These are phyloP conservation scores for Phytophthora megakarya DNA, from an alignment of 352 stramenopile genomes.

Conservation along the genomic window DNA sequence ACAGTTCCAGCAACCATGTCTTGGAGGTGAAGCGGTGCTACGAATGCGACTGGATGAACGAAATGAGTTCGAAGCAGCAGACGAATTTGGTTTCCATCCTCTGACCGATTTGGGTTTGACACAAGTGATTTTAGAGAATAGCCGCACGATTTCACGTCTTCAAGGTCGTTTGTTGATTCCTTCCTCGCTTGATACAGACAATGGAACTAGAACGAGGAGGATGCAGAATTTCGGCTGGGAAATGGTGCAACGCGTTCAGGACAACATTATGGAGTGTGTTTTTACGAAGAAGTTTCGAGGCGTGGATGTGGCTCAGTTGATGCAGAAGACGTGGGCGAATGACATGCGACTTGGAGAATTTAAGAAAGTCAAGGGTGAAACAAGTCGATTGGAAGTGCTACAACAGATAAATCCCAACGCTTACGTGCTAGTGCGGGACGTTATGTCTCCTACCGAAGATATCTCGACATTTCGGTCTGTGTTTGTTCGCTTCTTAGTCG, in stretches of 20 bases:
- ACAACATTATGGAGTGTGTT: constrained; percentile 38
- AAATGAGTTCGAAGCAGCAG: constrained; percentile 28
- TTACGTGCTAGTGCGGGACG: constrained; percentile 43
- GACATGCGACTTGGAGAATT: constrained; percentile 44
- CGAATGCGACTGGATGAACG: constrained; percentile 19
- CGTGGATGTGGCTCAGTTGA: constrained; percentile 28
- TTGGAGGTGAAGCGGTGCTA: constrained; percentile 10
- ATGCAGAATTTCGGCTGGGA: constrained; percentile 41
- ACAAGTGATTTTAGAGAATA: constrained; percentile 39
- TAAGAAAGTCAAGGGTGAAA: constrained; percentile 46
- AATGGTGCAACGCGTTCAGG: constrained; percentile 33
- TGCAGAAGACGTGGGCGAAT: constrained; percentile 44
- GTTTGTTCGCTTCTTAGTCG: constrained; percentile 47
- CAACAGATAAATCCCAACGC: constrained; percentile 38
- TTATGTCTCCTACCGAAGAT: constrained; percentile 35
- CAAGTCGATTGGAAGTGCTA: constrained; percentile 39
- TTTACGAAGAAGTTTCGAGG: constrained; percentile 41
- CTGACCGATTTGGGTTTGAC: constrained; percentile 34
- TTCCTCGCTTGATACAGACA: constrained; percentile 22
- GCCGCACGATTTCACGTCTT: constrained; percentile 21
- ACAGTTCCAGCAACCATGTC: constrained; percentile 20
- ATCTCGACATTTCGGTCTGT: constrained; percentile 41
- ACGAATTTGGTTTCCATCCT: constrained; percentile 37
- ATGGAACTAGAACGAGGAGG: constrained; percentile 13
- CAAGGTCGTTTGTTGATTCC: constrained; percentile 30